These are phyloP conservation scores for Striga asiatica DNA, from an alignment of 257 asterid genomes.

Conservation along the genomic window DNA sequence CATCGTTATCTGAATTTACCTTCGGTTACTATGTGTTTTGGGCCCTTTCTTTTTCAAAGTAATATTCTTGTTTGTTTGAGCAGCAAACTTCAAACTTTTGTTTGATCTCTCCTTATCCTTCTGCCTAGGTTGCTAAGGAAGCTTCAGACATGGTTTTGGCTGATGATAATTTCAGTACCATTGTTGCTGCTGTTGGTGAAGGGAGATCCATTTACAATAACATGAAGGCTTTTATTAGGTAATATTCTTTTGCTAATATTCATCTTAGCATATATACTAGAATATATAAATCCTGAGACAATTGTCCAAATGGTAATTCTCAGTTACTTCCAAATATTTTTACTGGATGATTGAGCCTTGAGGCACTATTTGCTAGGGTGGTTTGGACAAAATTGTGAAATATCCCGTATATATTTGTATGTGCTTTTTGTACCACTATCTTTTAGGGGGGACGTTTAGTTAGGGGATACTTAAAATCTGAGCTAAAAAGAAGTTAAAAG, in stretches of 20 bases:
- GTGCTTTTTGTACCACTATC: too few species aligned
- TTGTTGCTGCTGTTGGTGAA: conserved; percentile 98
- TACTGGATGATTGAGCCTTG: too few species aligned
- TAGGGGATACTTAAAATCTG: neutral
- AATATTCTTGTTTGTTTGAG: neutral
- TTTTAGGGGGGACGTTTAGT: too few species aligned
- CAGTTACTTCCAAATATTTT: too few species aligned
- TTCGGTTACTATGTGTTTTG: neutral
- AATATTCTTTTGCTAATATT: neutral
- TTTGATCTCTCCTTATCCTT: neutral
- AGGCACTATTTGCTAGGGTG: too few species aligned
- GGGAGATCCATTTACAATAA: conserved; percentile 60
- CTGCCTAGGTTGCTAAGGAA: conserved; percentile 85
- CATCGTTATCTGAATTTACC: neutral
- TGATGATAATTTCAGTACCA: conserved; percentile 92
- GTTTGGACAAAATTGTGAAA: too few species aligned
- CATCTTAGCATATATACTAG: neutral
- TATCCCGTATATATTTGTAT: too few species aligned
- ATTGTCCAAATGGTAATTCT: too few species aligned
- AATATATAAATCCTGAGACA: neutral
- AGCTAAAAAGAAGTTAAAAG: neutral
- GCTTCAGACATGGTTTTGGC: conserved; percentile 99
- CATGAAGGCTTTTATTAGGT: conserved; percentile 99
- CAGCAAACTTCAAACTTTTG: neutral
- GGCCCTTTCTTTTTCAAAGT: neutral